Base-by-base conservation (phyloP, 176 grass and related monocot genomes). In the Bromus sterilis region DNA sequence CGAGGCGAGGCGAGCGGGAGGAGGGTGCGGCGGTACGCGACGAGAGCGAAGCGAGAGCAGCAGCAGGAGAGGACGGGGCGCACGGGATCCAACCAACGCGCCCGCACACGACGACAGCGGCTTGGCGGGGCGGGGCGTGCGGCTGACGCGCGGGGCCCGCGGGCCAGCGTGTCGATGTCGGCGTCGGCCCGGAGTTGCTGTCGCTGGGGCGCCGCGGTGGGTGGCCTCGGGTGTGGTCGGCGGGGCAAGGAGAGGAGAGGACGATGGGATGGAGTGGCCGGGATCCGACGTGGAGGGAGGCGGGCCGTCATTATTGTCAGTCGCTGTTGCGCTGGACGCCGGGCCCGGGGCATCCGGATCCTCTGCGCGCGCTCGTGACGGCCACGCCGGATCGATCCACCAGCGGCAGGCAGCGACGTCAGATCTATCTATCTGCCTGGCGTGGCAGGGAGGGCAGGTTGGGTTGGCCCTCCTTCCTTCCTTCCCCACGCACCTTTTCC, bases 11-110 rank as follows among this genome's bases (percentile, higher is more conserved):
- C 72, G 53, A 28, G 10, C 18, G 44, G 23, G 11, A 66, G 35
- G 65, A 71, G 68, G 68, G 40, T 24, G 13, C 40, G 7, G 8
- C 60, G 7, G 68, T 26, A 44, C 24, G 68, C 1, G 30, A 28
- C 66, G 14, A 41, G 56, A 24, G 28, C 43, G 59, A 40, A 10
- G 32, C 21, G 59, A n/a, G 37, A 9, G 24, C 9, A 49, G 16
- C 37, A 66, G 44, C 34, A 39, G 33, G 16, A 61, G 57, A 34
- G 55, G 0, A 62, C 10, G 64, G 18, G 35, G 40, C 77, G 65
- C 80, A 79, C 80, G 86, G 80, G 82, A 89, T 89, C 87, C 82
- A 46, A 85, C 42, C 76, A 78, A 10, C 33, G 30, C 66, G 80
- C 28, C 81, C 79, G 73, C 79, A 56, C 26, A 21, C 81, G 10